Percentiles rank a stretch among this genome's conserved stretches.
Conservation (phyloP, 306 rosid species). For the Benincasa hispida region DNA sequence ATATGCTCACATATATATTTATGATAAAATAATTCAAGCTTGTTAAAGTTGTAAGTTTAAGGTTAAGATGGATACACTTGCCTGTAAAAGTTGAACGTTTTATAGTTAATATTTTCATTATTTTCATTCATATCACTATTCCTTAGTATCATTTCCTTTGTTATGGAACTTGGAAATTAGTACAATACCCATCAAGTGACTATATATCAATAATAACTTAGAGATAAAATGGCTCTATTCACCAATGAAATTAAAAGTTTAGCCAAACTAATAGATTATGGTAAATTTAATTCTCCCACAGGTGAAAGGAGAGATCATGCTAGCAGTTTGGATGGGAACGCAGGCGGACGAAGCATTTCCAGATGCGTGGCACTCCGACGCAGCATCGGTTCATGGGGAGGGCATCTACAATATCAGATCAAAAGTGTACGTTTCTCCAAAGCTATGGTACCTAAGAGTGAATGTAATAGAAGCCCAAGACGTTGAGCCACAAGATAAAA, state of each 20-base stretch:
- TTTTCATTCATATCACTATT: no score
- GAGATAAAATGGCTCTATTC: not conserved
- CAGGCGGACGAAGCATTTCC: conserved; percentile 87
- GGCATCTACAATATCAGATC: conserved; percentile 57
- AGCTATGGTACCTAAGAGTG: conserved; percentile 68
- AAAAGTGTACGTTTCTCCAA: conserved; percentile 75
- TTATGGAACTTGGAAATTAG: no score
- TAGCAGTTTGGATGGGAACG: conserved; percentile 88
- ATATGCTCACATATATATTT: no score
- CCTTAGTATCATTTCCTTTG: not conserved
- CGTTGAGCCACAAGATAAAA: conserved; percentile 41
- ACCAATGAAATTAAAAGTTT: not conserved
- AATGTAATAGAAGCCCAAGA: conserved; percentile 81
- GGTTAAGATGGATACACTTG: no score
- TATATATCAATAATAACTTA: not conserved
- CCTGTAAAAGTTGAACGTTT: no score
- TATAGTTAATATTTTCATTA: no score
- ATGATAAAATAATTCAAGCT: no score
- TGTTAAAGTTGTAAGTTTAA: no score
- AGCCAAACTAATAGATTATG: not conserved
- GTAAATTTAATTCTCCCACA: not conserved
- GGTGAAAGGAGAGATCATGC: conserved; percentile 56
- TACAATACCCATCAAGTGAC: not conserved
- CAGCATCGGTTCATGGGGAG: conserved; percentile 48
- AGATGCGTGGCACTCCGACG: conserved; percentile 73